A percentile compares a stretch with the other conserved stretches of the same genome.
These are phyloP conservation scores for Hydnum rufescens DNA, from an alignment of 768 basidiomycete species.

Conservation along the genomic window DNA sequence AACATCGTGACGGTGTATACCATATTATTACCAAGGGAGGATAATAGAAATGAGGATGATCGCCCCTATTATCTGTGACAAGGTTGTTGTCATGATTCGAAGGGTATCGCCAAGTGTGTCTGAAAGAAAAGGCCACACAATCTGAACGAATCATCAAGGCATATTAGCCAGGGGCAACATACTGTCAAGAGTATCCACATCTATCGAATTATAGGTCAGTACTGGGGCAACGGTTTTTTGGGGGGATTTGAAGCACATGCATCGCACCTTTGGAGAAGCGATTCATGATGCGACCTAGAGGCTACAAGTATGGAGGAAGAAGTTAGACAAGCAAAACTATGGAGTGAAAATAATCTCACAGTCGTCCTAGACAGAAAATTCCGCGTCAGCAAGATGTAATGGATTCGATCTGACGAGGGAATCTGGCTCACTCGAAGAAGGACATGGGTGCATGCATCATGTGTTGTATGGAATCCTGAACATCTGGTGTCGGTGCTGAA, in stretches of 20 bases:
- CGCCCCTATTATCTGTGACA: not conserved
- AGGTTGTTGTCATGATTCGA: not conserved
- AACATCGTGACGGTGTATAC: too few relatives aligned
- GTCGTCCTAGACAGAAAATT: constrained; percentile 22
- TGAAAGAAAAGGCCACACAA: not conserved
- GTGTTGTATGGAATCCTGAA: constrained; percentile 26
- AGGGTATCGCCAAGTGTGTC: not conserved
- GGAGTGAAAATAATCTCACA: constrained; percentile 11
- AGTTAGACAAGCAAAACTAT: constrained; percentile 23
- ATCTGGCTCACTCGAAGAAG: constrained; percentile 55
- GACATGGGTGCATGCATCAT: constrained; percentile 42
- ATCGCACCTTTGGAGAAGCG: constrained; percentile 10
- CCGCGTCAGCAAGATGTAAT: constrained; percentile 36
- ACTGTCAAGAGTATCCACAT: constrained; percentile 19
- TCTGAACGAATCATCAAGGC: not conserved
- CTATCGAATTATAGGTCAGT: constrained; percentile 17
- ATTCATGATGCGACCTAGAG: constrained; percentile 1
- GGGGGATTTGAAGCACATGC: too few relatives aligned
- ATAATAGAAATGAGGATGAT: constrained; percentile 5
- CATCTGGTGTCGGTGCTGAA: constrained; percentile 27
- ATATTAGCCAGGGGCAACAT: too few relatives aligned
- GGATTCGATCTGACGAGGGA: constrained; percentile 43
- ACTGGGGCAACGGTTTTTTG: not conserved
- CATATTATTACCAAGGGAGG: constrained; percentile 11
- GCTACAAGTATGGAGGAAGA: constrained; percentile 15